A percentile compares a stretch with the other conserved stretches of the same genome.
These are phyloP conservation scores for Aspergillus ustus DNA, from an alignment of 2,329 filamentous ascomycete genomes.

Conservation along the genomic window DNA sequence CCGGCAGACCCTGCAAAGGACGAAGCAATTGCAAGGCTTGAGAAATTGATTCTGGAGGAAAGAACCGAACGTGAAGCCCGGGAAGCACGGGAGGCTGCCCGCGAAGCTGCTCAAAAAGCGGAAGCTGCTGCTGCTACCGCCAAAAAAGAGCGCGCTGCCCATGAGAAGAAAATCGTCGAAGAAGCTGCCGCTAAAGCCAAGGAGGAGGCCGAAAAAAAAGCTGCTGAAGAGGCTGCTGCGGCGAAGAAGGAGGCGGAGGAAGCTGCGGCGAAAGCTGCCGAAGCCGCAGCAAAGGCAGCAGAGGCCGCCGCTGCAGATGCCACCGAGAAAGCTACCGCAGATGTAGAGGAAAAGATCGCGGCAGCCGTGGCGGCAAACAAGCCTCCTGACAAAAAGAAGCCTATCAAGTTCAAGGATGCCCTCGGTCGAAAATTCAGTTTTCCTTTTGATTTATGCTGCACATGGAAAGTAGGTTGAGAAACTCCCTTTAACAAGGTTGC, in stretches of 20 bases:
- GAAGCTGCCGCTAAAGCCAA: slow-evolving; percentile 54
- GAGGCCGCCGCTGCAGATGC: slow-evolving; percentile 44
- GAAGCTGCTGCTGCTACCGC: slow-evolving; percentile 50
- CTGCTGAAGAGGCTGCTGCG: slow-evolving; percentile 54
- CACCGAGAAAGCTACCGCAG: slow-evolving; percentile 27
- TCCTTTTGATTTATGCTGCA: slow-evolving; percentile 82
- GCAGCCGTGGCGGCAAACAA: slow-evolving; percentile 39
- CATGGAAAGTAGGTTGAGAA: slow-evolving; percentile 70
- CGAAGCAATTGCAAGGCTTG: slow-evolving; percentile 65
- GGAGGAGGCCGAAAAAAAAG: slow-evolving; percentile 51
- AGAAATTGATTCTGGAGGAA: slow-evolving; percentile 59
- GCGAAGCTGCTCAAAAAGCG: slow-evolving; percentile 54
- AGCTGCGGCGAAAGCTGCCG: slow-evolving; percentile 45
- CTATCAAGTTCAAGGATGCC: slow-evolving; percentile 89
- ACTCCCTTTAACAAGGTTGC: background rate
- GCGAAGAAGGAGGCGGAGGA: slow-evolving; percentile 52
- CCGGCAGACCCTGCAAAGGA: slow-evolving; percentile 57
- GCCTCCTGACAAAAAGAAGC: slow-evolving; percentile 65
- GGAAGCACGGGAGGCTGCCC: slow-evolving; percentile 43
- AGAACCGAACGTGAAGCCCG: slow-evolving; percentile 46
- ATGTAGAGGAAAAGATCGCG: slow-evolving; percentile 21
- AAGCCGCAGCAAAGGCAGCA: slow-evolving; percentile 44
- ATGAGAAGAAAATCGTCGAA: slow-evolving; percentile 48
- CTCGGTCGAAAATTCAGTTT: slow-evolving; percentile 92
- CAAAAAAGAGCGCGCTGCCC: slow-evolving; percentile 42